Conservation (phyloP, 2,329 filamentous ascomycete genomes). For the Bipolaris sorokiniana region DNA sequence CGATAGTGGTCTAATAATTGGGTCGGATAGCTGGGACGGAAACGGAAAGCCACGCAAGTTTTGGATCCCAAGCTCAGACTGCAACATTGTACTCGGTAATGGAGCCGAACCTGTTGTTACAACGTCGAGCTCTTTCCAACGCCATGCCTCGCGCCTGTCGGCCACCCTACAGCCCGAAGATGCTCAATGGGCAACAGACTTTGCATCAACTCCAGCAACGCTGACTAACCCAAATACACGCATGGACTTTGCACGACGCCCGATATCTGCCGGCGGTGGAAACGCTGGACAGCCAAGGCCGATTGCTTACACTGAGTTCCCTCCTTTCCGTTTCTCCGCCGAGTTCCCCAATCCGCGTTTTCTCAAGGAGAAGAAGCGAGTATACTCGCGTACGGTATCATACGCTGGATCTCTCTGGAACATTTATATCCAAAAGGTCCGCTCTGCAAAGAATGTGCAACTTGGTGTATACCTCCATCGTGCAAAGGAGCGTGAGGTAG, state of each 20-base stretch:
- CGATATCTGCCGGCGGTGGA: slow-evolving; percentile 45
- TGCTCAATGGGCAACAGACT: slow-evolving; percentile 62
- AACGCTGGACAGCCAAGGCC: slow-evolving; percentile 48
- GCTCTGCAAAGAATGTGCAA: slow-evolving; percentile 61
- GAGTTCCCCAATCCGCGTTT: slow-evolving; percentile 63
- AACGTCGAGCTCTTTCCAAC: slow-evolving; percentile 53
- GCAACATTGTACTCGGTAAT: slow-evolving; percentile 63
- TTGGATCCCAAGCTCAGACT: slow-evolving; percentile 63
- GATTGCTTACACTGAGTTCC: slow-evolving; percentile 60
- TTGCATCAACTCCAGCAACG: slow-evolving; percentile 55
- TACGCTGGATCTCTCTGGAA: slow-evolving; percentile 67
- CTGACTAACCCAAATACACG: slow-evolving; percentile 44
- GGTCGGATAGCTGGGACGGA: slow-evolving; percentile 60
- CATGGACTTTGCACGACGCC: slow-evolving; percentile 36
- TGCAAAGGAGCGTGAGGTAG: slow-evolving; percentile 61
- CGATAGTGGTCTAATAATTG: slow-evolving; percentile 46
- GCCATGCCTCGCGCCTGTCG: slow-evolving; percentile 56
- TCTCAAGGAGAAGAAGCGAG: slow-evolving; percentile 64
- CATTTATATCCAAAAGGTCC: slow-evolving; percentile 67
- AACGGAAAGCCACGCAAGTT: slow-evolving; percentile 62
- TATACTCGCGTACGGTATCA: slow-evolving; percentile 65
- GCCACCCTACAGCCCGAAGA: slow-evolving; percentile 61
- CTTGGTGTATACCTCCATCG: slow-evolving; percentile 66
- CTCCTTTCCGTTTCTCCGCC: slow-evolving; percentile 64
- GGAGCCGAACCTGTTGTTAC: slow-evolving; percentile 60